Evolutionary conservation across 192 early-diverging fungal species (phyloP).

Genomic region (Rhizoclosmatium sp.): DNA sequence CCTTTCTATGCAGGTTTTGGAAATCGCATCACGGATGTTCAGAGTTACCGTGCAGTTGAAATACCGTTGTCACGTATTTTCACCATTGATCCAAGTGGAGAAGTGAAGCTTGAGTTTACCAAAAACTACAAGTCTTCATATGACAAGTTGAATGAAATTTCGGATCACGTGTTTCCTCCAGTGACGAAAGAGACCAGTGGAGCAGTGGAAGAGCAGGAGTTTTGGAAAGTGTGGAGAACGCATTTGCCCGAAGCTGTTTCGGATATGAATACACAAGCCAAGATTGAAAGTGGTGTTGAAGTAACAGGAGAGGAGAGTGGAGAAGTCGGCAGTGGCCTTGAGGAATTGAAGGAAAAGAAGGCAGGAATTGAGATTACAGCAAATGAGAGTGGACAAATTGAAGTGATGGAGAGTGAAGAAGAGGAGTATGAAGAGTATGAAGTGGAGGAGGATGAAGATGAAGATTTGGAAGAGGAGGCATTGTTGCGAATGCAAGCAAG

Average conservation of each 20-base stretch:
- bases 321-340: conserved; percentile 17
- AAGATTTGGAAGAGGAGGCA: conserved; percentile 2
- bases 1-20: conserved; percentile 98
- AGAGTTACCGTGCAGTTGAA: conserved; percentile 93
- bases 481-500: conserved; percentile 4
- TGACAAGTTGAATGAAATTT: conserved; percentile 87
- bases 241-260: conserved; percentile 22
- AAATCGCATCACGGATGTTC: conserved; percentile 96
- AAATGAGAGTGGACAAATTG: conserved; percentile 34
- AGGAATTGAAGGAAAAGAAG: conserved; percentile 37
- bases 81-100: conserved; percentile 92
- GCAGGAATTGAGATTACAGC: conserved; percentile 34
- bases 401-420: conserved; percentile 41
- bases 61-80: conserved; percentile 94
- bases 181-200: conserved; percentile 12
- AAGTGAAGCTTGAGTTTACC: conserved; percentile 90
- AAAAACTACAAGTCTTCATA: conserved; percentile 76
- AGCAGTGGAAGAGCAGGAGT: not conserved
- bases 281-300: conserved; percentile 26
- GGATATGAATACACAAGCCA: conserved; percentile 29
- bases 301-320: not conserved
- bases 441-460: conserved; percentile 47
- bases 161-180: conserved; percentile 92
- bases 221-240: conserved; percentile 29
- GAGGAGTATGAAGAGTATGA: conserved; percentile 44